Base-by-base conservation (phyloP, 2,329 filamentous ascomycete species). In the Hawksworthiomyces lignivorus region DNA sequence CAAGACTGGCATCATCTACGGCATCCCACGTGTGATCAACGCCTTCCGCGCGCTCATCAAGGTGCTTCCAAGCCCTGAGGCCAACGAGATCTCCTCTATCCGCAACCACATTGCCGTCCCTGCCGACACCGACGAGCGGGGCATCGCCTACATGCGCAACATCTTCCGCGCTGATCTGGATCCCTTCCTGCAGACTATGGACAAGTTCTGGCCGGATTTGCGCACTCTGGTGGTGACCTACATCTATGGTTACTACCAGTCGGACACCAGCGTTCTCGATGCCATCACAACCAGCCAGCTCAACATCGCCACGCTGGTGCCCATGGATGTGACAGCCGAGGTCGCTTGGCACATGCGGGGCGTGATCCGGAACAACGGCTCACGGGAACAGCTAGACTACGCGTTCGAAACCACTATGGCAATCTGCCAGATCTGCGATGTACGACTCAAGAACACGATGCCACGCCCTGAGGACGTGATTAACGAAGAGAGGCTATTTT, bases 301-400 rank as follows among this genome's bases (percentile, higher is more conserved):
- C 14, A 55, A 54, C 36, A 50, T 55, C 9, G 52, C 53, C 7
- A 53, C 50, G 1, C 36, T 55, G 33, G 50, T 55, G 14, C 52
- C 53, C 1, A 53, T 54, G 50, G 53, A 55, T 31, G 53, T 55
- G 14, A 41, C 52, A 3, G 50, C 50, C 14, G 53, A 55, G 41
- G 53, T 55, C 2, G 53, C 49, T 4, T 54, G 53, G 53, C 52
- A 55, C 22, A 54, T 55, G 52, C 46, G 53, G 31, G 53, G 53
- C 5, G 32, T 46, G 11, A 50, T 55, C n/a, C 37, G 53, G 9
- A 55, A 55, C 21, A 49, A 48, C 0, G 52, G 52, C 4, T 51
- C 48, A 2, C 45, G 52, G 18, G 45, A 44, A 12, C 48, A 47
- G n/a, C 34, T 47, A 8, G 43, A 47, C 33, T 41, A 32, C 17